These are phyloP conservation scores for Crucihimalaya himalaica DNA, from an alignment of 345 rosid genomes.

Conservation along the genomic window DNA sequence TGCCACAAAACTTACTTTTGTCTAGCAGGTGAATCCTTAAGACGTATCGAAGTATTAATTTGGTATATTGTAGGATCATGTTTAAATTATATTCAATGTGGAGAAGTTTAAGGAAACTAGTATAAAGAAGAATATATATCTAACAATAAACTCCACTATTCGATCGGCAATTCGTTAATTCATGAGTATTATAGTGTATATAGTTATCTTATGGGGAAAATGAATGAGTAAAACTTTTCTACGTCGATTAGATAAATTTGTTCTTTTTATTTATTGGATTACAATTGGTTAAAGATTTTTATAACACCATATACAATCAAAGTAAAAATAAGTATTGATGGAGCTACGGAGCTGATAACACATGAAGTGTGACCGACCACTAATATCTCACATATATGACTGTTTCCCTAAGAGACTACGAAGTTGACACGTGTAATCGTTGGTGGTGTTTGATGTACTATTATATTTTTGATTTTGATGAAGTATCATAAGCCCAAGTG, in stretches of 20 bases:
- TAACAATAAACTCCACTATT: neutral
- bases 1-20: too few relatives aligned
- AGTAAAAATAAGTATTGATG: neutral
- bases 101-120: neutral
- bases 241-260: too few relatives aligned
- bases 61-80: neutral
- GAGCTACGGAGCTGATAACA: too few relatives aligned
- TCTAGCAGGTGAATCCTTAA: too few relatives aligned
- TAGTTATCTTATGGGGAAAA: neutral
- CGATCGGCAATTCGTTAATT: too few relatives aligned
- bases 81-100: neutral
- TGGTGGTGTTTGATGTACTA: neutral
- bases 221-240: neutral
- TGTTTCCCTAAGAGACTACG: neutral
- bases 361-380: slow-evolving; percentile 1
- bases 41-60: too few relatives aligned
- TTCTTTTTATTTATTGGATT: too few relatives aligned
- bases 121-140: neutral
- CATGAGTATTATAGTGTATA: too few relatives aligned
- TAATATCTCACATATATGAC: too few relatives aligned
- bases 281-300: neutral
- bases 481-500: slow-evolving; percentile 11
- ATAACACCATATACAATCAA: neutral
- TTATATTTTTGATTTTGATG: neutral
- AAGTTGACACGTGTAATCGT: slow-evolving; percentile 10